A percentile compares a stretch with the other conserved stretches of the same genome.
Evolutionary conservation across 495 filamentous ascomycete species (phyloP).

Genomic region (Apodospora peruviana): DNA sequence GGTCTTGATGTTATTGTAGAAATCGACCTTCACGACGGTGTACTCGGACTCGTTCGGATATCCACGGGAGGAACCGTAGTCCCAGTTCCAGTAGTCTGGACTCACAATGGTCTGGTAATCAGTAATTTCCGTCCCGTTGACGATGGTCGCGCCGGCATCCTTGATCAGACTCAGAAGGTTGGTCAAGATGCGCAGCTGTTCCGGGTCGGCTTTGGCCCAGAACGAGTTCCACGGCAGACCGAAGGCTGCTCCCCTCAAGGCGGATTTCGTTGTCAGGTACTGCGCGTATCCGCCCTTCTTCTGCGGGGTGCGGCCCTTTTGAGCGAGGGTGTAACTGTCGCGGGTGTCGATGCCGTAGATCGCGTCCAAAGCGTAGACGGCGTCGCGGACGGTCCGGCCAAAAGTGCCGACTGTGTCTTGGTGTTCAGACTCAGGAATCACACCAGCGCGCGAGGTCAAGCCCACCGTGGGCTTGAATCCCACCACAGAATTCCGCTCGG

Average conservation of each 20-base stretch:
- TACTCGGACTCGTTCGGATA: conserved; percentile 66
- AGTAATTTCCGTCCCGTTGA: conserved; percentile 66
- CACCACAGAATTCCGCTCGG: conserved; percentile 56
- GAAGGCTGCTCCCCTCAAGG: conserved; percentile 57
- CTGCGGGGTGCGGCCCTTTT: conserved; percentile 46
- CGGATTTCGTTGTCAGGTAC: conserved; percentile 46
- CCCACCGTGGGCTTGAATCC: conserved; percentile 67
- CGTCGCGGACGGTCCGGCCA: conserved; percentile 61
- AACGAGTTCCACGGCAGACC: conserved; percentile 67
- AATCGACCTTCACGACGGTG: conserved; percentile 67
- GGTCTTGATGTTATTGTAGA: conserved; percentile 65
- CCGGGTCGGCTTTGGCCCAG: conserved; percentile 52
- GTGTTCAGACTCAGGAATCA: conserved; percentile 60
- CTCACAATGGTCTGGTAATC: conserved; percentile 54
- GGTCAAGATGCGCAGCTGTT: conserved; percentile 48
- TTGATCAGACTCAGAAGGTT: conserved; percentile 50
- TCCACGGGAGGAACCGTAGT: conserved; percentile 57
- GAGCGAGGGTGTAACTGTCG: conserved; percentile 47
- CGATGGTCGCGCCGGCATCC: conserved; percentile 57
- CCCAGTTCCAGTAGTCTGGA: conserved; percentile 67
- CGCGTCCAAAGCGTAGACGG: conserved; percentile 57
- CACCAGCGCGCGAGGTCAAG: conserved; percentile 54
- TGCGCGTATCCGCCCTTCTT: conserved; percentile 48
- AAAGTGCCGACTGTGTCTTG: conserved; percentile 66
- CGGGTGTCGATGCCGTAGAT: conserved; percentile 46